Percentiles rank a stretch among this genome's conserved stretches.
phyloP scores from a whole-genome alignment of 805 yeast genomes.

The Citeromyces matritensis region DNA sequence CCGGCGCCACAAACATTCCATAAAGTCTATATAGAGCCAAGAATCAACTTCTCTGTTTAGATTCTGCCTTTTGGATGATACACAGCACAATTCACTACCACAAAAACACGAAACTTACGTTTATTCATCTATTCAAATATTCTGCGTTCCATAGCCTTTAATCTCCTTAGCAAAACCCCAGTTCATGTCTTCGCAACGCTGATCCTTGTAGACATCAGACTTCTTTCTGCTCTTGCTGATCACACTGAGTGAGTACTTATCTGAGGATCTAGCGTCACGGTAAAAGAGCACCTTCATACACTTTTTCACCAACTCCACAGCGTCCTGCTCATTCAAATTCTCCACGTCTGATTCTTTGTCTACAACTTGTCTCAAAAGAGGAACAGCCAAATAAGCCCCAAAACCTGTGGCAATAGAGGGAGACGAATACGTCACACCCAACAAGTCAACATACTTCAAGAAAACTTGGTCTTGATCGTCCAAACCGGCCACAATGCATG shows the following conservation, averaged over 20 bases:
- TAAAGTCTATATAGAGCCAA: too few species aligned
- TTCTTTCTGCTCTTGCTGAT: constrained; percentile 47
- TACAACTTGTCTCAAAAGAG: constrained; percentile 72
- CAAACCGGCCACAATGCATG: constrained; percentile 81
- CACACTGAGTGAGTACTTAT: constrained; percentile 70
- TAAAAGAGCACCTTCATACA: constrained; percentile 91
- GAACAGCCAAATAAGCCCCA: constrained; percentile 90
- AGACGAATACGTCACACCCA: constrained; percentile 83
- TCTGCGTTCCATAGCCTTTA: constrained; percentile 78
- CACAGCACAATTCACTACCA: too few species aligned
- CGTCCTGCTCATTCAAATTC: constrained; percentile 58
- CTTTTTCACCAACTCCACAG: constrained; percentile 61
- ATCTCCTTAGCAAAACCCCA: constrained; percentile 88
- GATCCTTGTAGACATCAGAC: constrained; percentile 38
- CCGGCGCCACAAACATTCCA: too few species aligned
- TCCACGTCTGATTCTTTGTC: constrained; percentile 66
- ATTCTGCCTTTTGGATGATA: too few species aligned
- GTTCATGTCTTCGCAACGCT: constrained; percentile 59
- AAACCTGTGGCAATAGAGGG: constrained; percentile 92
- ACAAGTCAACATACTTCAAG: constrained; percentile 73
- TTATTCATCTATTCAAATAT: constrained; percentile 12
- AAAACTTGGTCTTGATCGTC: constrained; percentile 53
- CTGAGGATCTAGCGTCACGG: constrained; percentile 90
- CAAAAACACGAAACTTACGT: too few species aligned
- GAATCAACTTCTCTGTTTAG: too few species aligned